phyloP scores from a whole-genome alignment of 139 green algal species.

The Coccomyxa sp. region DNA sequence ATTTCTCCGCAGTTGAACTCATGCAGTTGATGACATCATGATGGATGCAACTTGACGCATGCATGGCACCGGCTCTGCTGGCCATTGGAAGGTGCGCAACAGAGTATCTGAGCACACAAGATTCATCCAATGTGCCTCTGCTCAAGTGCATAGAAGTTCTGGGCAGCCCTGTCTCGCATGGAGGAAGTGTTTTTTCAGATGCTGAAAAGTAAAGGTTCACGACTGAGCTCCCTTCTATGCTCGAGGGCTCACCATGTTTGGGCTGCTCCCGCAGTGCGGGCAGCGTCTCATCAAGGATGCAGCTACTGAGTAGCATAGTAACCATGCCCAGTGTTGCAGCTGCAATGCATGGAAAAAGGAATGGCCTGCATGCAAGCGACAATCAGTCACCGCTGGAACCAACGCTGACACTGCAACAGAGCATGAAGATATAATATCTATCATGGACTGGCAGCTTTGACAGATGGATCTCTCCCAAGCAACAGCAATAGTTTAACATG shows the following conservation, averaged over 20 bases:
- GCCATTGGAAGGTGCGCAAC: no score
- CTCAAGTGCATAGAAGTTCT: no score
- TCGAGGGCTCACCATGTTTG: not conserved
- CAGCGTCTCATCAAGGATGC: not conserved
- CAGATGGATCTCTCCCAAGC: not conserved
- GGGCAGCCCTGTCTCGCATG: no score
- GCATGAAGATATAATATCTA: not conserved
- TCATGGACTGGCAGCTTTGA: not conserved
- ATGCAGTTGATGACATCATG: not conserved
- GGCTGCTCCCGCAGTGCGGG: not conserved
- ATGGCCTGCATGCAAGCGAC: not conserved
- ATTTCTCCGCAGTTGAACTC: not conserved
- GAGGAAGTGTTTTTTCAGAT: no score
- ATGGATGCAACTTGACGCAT: not conserved
- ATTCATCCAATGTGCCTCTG: no score
- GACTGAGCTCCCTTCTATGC: not conserved
- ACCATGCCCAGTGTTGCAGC: not conserved
- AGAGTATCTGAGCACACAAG: no score
- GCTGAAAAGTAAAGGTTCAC: not conserved
- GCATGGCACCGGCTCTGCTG: no score
- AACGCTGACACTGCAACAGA: not conserved
- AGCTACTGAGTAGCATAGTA: not conserved
- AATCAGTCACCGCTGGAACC: not conserved
- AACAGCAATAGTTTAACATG: not conserved
- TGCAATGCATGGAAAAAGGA: not conserved